Conservation (phyloP, 2,329 filamentous ascomycete species). For the Pestalotiopsis sp. region DNA sequence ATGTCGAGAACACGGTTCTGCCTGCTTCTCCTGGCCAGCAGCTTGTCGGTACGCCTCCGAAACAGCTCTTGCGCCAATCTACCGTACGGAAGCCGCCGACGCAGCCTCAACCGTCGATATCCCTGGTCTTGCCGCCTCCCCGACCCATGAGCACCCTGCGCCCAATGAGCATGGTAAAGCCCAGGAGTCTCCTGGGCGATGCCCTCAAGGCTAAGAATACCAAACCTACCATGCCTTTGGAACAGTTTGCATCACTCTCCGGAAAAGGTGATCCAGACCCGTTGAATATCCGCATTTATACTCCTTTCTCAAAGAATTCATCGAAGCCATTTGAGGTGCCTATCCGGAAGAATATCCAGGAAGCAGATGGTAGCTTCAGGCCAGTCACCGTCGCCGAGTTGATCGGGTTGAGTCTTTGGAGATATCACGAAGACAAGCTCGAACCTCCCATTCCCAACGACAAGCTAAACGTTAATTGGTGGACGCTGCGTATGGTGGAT, state of each 20-base stretch:
- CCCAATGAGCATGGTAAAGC: slow-evolving; percentile 68
- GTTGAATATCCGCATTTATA: slow-evolving; percentile 77
- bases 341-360: slow-evolving; percentile 70
- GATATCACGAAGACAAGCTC: slow-evolving; percentile 76
- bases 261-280: slow-evolving; percentile 80
- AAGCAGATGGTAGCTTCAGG: slow-evolving; percentile 64
- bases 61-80: slow-evolving; percentile 62
- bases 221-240: slow-evolving; percentile 72
- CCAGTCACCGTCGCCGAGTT: slow-evolving; percentile 76
- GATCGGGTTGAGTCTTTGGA: slow-evolving; percentile 79
- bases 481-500: slow-evolving; percentile 82
- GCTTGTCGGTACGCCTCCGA: slow-evolving; percentile 66
- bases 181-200: slow-evolving; percentile 72
- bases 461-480: slow-evolving; percentile 79
- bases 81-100: slow-evolving; percentile 66
- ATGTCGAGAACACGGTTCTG: slow-evolving; percentile 61
- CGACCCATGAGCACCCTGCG: slow-evolving; percentile 67
- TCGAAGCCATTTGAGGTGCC: slow-evolving; percentile 72
- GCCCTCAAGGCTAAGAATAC: slow-evolving; percentile 74
- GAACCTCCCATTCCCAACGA: slow-evolving; percentile 67
- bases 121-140: slow-evolving; percentile 72
- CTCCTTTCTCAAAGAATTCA: slow-evolving; percentile 68
- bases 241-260: slow-evolving; percentile 75
- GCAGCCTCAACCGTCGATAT: slow-evolving; percentile 55
- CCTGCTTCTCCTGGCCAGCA: slow-evolving; percentile 57